A percentile compares a stretch with the other conserved stretches of the same genome.
Evolutionary conservation across 352 stramenopile genomes (phyloP).

Genomic region (Aphanomyces euteiches): DNA sequence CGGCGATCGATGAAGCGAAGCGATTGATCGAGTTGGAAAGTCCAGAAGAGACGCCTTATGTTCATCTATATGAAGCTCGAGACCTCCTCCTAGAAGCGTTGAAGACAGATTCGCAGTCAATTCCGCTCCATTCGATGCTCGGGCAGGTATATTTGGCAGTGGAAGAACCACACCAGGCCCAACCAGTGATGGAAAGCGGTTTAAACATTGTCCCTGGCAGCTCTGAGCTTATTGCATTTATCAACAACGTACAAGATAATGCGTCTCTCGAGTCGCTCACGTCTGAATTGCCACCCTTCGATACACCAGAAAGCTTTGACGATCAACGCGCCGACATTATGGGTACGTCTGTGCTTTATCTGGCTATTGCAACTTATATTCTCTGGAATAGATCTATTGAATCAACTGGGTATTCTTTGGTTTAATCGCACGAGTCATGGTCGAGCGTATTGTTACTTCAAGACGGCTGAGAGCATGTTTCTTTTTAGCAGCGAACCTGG

Average conservation of each 20-base stretch:
- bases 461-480: conserved; percentile 36
- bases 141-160: conserved; percentile 13
- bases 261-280: background rate
- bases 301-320: conserved; percentile 10
- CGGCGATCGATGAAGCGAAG: conserved; percentile 1
- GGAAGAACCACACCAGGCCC: conserved; percentile 21
- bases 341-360: background rate
- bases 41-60: conserved; percentile 10
- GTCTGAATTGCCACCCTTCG: background rate
- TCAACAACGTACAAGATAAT: background rate
- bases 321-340: conserved; percentile 16
- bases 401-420: conserved; percentile 65
- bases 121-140: conserved; percentile 5
- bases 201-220: background rate
- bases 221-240: background rate
- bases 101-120: background rate
- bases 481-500: conserved; percentile 1
- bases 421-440: conserved; percentile 47
- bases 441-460: conserved; percentile 58
- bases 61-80: conserved; percentile 18
- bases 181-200: conserved; percentile 6
- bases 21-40: conserved; percentile 11
- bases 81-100: background rate
- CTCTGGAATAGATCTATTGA: conserved; percentile 42
- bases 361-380: background rate